Percentiles rank a stretch among this genome's conserved stretches.
These are phyloP conservation scores for Coniochaeta sp. DNA, from an alignment of 2,329 filamentous ascomycete genomes.

Conservation along the genomic window DNA sequence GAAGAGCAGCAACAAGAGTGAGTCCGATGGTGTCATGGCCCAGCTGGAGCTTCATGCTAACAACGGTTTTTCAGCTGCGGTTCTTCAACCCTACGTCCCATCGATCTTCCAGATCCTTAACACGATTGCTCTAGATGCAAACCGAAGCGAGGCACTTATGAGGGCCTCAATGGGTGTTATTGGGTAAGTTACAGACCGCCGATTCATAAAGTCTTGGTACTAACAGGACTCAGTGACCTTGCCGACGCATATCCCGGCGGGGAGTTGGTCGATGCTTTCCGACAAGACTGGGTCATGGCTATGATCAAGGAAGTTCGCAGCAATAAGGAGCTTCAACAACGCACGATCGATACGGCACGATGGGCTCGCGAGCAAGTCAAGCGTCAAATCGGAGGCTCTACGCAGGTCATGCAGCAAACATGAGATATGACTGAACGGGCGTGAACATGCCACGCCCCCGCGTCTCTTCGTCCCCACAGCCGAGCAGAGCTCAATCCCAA, in stretches of 20 bases:
- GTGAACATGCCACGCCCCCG: not conserved
- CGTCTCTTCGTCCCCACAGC: not conserved
- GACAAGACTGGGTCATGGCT: conserved; percentile 78
- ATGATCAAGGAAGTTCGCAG: conserved; percentile 89
- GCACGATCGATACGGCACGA: conserved; percentile 88
- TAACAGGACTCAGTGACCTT: conserved; percentile 64
- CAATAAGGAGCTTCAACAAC: conserved; percentile 76
- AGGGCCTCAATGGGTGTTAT: conserved; percentile 96
- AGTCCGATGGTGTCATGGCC: conserved; percentile 20
- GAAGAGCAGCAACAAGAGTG: conserved; percentile 73
- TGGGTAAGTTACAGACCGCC: conserved; percentile 52
- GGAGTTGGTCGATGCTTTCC: conserved; percentile 77
- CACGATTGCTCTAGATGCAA: conserved; percentile 70
- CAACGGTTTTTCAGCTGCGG: conserved; percentile 43
- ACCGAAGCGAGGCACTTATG: conserved; percentile 86
- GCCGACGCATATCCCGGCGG: conserved; percentile 90
- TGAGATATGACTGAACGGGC: conserved; percentile 20
- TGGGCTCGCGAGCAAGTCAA: conserved; percentile 98
- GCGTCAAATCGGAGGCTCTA: conserved; percentile 61
- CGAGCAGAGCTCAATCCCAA: not conserved
- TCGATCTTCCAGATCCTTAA: conserved; percentile 84
- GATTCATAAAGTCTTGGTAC: conserved; percentile 7
- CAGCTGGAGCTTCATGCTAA: conserved; percentile 14
- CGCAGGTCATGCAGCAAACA: conserved; percentile 43
- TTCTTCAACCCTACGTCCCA: conserved; percentile 70